Base-by-base conservation (phyloP, 2,329 filamentous ascomycete genomes). In the Epichloe sibirici region DNA sequence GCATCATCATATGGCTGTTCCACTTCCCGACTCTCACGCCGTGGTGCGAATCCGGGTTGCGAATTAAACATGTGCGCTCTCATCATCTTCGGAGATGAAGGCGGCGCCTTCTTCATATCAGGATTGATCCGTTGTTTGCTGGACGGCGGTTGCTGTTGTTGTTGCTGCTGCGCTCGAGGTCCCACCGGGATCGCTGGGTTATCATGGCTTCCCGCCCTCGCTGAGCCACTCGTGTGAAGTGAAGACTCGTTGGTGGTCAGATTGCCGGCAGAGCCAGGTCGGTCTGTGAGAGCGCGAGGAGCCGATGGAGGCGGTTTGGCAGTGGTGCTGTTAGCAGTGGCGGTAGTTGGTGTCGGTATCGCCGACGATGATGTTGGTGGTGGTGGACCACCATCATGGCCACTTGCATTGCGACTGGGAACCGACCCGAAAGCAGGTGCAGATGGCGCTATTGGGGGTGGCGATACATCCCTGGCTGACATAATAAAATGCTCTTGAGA, bases 101-200 rank as follows among this genome's bases (percentile, higher is more conserved):
- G 73, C 0, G 67, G 63, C 0, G 67, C 64, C 53, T 76, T 76
- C 62, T 74, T 78, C 4, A 76, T 58, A 31, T 71, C 73, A 3
- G 77, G 75, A 49, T 79, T 79, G 53, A 78, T 76, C 78, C 78
- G 82, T 62, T 81, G 78, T 58, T 79, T 80, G 61, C 77, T 80
- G 0, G 76, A 77, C 15, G 75, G 72, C 6, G 76, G 72, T 54
- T 69, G 69, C 53, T 71, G 74, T 53, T 78, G 76, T 12, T 17
- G 38, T 23, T 48, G 48, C 39, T 73, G 74, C 54, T 78, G 76
- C 15, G 73, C 73, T 38, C 78, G 73, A 37, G 77, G 77, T 9
- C 77, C 78, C 3, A 76, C 69, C 3, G 77, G 77, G 47, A 81
- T 77, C 6, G 71, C 63, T 8, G 72, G 70, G 52, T 70, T 72